Conservation (phyloP, 257 asterid genomes). For the Solanum etuberosum region DNA sequence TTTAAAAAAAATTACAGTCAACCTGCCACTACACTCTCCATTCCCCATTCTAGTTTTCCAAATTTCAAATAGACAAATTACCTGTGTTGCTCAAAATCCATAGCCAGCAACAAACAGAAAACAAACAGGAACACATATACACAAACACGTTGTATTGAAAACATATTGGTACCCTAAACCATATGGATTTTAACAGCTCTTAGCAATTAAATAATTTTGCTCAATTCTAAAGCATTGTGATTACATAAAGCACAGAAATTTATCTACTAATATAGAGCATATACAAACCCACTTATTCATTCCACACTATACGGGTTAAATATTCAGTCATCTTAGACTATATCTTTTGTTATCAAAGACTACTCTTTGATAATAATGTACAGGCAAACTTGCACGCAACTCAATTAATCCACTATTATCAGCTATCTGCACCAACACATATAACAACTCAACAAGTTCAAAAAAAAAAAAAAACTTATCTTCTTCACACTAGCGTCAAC, state of each 20-base stretch:
- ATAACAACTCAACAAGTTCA: not conserved
- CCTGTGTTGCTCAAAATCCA: not conserved
- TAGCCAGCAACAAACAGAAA: not conserved
- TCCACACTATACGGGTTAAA: not conserved
- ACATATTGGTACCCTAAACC: not conserved
- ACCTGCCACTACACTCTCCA: not conserved
- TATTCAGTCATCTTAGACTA: not conserved
- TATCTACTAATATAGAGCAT: not conserved
- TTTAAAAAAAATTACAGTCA: fast-evolving
- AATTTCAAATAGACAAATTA: not conserved
- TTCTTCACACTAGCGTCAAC: not conserved
- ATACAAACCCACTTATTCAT: not conserved
- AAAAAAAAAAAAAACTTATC: not conserved
- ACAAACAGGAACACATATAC: not conserved
- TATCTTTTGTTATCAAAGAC: not conserved
- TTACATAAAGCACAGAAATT: not conserved
- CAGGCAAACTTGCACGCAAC: not conserved
- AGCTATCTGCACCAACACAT: not conserved
- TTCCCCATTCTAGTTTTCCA: not conserved
- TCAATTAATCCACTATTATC: not conserved
- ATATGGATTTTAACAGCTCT: not conserved
- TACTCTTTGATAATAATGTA: not conserved
- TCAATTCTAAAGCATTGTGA: not conserved
- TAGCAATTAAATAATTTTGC: not conserved
- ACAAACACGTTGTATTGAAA: not conserved